Conservation (phyloP, 257 asterid genomes). For the Handroanthus guayacan region DNA sequence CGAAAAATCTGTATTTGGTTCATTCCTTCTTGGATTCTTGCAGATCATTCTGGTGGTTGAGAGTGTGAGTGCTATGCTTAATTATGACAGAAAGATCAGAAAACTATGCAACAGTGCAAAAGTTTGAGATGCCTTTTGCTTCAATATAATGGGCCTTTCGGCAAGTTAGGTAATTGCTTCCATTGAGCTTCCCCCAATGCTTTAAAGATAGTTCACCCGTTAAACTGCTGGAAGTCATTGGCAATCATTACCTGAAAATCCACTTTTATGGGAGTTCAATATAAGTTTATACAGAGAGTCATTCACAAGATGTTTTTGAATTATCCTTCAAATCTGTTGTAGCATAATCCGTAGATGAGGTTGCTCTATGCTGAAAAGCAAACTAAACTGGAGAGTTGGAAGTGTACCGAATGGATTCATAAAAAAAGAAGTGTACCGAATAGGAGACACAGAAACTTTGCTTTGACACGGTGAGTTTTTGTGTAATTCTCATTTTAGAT, state of each 20-base stretch:
- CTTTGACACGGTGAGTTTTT: background rate
- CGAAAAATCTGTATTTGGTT: background rate
- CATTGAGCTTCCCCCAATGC: slow-evolving; percentile 14
- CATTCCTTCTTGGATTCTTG: slow-evolving; percentile 33
- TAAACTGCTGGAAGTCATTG: slow-evolving; percentile 17
- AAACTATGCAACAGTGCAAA: slow-evolving; percentile 51
- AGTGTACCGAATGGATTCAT: too few species aligned
- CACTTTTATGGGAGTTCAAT: background rate
- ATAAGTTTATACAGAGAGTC: slow-evolving; percentile 4
- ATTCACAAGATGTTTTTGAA: background rate
- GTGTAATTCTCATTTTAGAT: background rate
- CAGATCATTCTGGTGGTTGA: slow-evolving; percentile 89
- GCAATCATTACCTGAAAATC: background rate
- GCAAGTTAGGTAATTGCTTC: slow-evolving; percentile 11
- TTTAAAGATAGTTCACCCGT: slow-evolving; percentile 13
- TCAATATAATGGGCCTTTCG: slow-evolving; percentile 8
- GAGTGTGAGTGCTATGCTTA: slow-evolving; percentile 86
- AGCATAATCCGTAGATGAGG: background rate
- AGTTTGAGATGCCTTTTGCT: slow-evolving; percentile 38
- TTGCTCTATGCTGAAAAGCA: slow-evolving; percentile 29
- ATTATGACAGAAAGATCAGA: slow-evolving; percentile 78
- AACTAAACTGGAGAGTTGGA: background rate
- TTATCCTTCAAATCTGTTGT: background rate
- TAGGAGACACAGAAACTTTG: slow-evolving; percentile 7
- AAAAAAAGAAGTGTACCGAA: too few species aligned